These are phyloP conservation scores for Cynanchum wilfordii DNA, from an alignment of 257 asterid genomes.

Conservation along the genomic window DNA sequence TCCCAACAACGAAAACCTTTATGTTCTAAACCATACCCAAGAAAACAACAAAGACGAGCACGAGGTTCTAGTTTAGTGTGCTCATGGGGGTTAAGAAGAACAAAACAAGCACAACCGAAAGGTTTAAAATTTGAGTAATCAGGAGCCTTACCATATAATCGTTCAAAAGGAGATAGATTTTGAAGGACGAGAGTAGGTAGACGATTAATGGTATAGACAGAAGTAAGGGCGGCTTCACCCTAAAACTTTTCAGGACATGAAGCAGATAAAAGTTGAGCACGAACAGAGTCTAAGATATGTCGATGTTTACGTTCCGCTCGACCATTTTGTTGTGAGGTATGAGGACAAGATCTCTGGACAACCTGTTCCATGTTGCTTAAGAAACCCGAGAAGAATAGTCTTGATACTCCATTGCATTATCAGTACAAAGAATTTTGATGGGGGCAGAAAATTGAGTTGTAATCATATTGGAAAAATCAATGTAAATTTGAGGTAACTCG, in stretches of 20 bases:
- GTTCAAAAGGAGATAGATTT: not conserved
- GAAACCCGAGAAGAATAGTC: not conserved
- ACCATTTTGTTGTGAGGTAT: not conserved
- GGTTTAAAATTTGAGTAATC: too few species aligned
- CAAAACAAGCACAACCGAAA: too few species aligned
- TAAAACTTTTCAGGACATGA: not conserved
- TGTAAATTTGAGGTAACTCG: too few species aligned
- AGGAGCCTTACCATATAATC: too few species aligned
- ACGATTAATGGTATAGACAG: not conserved
- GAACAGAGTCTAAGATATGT: not conserved
- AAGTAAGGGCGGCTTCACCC: not conserved
- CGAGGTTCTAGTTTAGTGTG: not conserved
- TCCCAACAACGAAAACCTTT: not conserved
- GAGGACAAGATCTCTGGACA: not conserved
- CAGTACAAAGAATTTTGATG: not conserved
- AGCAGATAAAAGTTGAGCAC: not conserved
- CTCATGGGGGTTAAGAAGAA: not conserved
- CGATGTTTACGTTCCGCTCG: not conserved
- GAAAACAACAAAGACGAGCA: not conserved
- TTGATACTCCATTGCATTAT: not conserved
- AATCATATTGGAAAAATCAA: too few species aligned
- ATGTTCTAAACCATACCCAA: not conserved
- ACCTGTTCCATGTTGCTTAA: not conserved
- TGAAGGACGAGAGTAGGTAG: not conserved
- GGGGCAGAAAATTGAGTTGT: too few species aligned